Base-by-base conservation (phyloP, 192 early-diverging fungal genomes). In the Linnemannia zychae region DNA sequence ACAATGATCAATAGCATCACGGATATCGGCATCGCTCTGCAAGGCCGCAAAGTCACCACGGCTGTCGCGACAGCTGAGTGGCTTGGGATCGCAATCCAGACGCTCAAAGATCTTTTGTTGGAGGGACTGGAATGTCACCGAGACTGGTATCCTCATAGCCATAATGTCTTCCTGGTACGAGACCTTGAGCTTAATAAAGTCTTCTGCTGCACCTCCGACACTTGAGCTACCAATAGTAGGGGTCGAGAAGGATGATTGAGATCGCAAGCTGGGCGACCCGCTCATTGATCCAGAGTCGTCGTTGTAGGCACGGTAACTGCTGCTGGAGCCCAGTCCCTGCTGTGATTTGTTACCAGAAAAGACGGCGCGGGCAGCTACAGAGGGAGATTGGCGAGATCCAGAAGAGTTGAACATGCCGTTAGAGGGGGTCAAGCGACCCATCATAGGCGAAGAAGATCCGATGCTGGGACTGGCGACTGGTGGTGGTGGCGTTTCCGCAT, bases 151-250 rank as follows among this genome's bases (percentile, higher is more conserved):
- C 75, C 92, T 91, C 72, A 96, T 92, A 9, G 95, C 95, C 78
- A 94, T 91, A 77, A 95, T 92, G 72, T 96, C 95, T 37, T 91
- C 93, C 50, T 90, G 87, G 78, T 92, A 90, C 57, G 89, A 90
- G 70, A 96, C 92, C 87, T 96, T 96, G 49, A 94, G 89, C 81
- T 95, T 96, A 66, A 96, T 92, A 66, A 75, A 71, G 53, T 82
- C 79, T 31, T 74, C 77, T 46, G 75, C 74, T 44, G 18, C 67
- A 60, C 65, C 28, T 52, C 44, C 72, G 20, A 17, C n/a, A 24
- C 15, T 20, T 7, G 36, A 37, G 37, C 40, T 53, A 15, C 53
- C 60, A 16, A 36, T 15, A 0, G 77, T 18, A 4, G 79, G 22
- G n/a, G 60, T 65, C 2, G 79, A 72, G 72, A 85, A 84, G 22